A percentile compares a stretch with the other conserved stretches of the same genome.
phyloP scores from a whole-genome alignment of 139 green algal genomes.

The Bryopsis sp. region DNA sequence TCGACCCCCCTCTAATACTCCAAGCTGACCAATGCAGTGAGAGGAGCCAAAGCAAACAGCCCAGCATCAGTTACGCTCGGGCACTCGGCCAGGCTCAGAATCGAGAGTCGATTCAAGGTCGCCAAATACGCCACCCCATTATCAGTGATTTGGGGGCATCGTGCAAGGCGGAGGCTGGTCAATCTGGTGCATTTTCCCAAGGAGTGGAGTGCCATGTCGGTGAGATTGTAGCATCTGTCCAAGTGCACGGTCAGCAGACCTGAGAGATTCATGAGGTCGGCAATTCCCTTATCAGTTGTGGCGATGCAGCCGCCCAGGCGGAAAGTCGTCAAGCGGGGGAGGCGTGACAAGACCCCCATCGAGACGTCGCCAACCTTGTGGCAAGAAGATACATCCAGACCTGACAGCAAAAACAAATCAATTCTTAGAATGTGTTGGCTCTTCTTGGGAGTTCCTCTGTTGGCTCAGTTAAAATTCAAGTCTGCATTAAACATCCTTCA shows the following conservation, averaged over 20 bases:
- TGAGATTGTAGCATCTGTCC: constrained; percentile 38
- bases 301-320: constrained; percentile 24
- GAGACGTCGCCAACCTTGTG: constrained; percentile 15
- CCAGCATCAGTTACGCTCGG: constrained; percentile 28
- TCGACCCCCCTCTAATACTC: constrained; percentile 32
- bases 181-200: constrained; percentile 27
- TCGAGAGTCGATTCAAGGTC: constrained; percentile 30
- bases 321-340: constrained; percentile 26
- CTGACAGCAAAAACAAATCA: constrained; percentile 4
- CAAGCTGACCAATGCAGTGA: constrained; percentile 35
- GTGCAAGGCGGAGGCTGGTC: constrained; percentile 32
- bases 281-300: constrained; percentile 32
- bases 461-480: too few species aligned
- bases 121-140: constrained; percentile 28
- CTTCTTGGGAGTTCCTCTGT: too few species aligned
- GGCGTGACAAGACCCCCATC: not conserved
- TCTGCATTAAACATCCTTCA: too few species aligned
- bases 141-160: constrained; percentile 34
- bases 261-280: not conserved
- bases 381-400: constrained; percentile 9
- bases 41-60: constrained; percentile 30
- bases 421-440: not conserved
- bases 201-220: constrained; percentile 24
- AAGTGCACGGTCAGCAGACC: constrained; percentile 40
- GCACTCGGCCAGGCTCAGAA: constrained; percentile 43